Evolutionary conservation across 805 yeast genomes (phyloP).

Genomic region (Wickerhamomyces alni): DNA sequence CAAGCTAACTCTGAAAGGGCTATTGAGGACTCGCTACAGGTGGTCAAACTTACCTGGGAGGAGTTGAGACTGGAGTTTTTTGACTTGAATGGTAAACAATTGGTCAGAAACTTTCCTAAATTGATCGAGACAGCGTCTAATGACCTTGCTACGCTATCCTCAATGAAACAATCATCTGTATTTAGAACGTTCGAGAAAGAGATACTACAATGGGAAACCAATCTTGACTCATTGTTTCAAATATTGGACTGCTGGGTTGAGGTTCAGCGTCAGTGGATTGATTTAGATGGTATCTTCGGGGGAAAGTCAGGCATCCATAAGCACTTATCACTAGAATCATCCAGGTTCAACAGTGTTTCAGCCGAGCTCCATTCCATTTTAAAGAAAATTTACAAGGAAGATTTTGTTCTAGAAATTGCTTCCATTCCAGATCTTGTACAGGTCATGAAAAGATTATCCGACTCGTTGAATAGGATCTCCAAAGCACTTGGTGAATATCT

Average conservation of each 20-base stretch:
- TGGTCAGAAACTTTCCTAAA: slow-evolving; percentile 64
- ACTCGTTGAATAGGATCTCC: slow-evolving; percentile 51
- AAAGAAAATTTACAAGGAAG: slow-evolving; percentile 41
- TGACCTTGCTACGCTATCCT: slow-evolving; percentile 53
- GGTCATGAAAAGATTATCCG: slow-evolving; percentile 44
- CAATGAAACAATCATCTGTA: slow-evolving; percentile 68
- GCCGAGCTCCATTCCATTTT: slow-evolving; percentile 52
- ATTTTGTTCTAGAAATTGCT: slow-evolving; percentile 50
- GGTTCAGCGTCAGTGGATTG: slow-evolving; percentile 84
- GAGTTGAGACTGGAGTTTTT: slow-evolving; percentile 44
- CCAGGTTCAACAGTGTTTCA: slow-evolving; percentile 58
- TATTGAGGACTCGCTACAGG: slow-evolving; percentile 49
- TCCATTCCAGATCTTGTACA: slow-evolving; percentile 41
- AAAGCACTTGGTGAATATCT: slow-evolving; percentile 70
- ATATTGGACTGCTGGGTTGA: slow-evolving; percentile 72
- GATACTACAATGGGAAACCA: slow-evolving; percentile 47
- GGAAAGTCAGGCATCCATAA: slow-evolving; percentile 49
- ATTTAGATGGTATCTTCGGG: slow-evolving; percentile 73
- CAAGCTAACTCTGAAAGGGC: slow-evolving; percentile 71
- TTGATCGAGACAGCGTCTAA: slow-evolving; percentile 53
- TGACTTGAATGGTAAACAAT: slow-evolving; percentile 43
- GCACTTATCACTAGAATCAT: slow-evolving; percentile 64
- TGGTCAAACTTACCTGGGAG: slow-evolving; percentile 54
- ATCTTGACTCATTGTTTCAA: slow-evolving; percentile 42
- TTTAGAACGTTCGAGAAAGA: slow-evolving; percentile 56